Evolutionary conservation across 2,329 filamentous ascomycete species (phyloP).

Genomic region (Alternaria ventricosa): DNA sequence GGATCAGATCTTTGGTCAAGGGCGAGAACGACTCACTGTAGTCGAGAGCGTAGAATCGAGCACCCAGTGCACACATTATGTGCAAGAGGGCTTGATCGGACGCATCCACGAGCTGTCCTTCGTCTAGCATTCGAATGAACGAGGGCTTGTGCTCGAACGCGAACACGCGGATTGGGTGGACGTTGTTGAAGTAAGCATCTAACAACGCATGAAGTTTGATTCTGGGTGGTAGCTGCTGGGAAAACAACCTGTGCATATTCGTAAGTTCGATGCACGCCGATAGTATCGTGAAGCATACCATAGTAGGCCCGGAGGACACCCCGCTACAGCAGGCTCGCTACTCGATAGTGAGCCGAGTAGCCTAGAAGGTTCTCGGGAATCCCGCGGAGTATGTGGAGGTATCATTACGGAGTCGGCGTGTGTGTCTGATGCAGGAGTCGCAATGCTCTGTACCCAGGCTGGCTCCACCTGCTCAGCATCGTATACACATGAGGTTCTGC

Average conservation of each 20-base stretch:
- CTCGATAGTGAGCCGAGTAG: constrained; percentile 4
- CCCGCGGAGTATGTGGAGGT: constrained; percentile 22
- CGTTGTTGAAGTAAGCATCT: constrained; percentile 42
- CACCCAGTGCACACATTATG: constrained; percentile 43
- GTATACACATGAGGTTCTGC: constrained; percentile 32
- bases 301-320: constrained; percentile 29
- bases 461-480: constrained; percentile 40
- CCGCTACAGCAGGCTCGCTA: constrained; percentile 14
- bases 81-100: constrained; percentile 40
- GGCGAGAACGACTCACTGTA: constrained; percentile 37
- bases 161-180: constrained; percentile 36
- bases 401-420: constrained; percentile 14
- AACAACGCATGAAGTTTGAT: constrained; percentile 33
- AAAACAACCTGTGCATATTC: constrained; percentile 26
- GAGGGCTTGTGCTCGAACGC: constrained; percentile 43
- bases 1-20: constrained; percentile 37
- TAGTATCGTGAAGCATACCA: constrained; percentile 20
- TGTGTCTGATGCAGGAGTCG: constrained; percentile 17
- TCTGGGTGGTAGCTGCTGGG: constrained; percentile 30
- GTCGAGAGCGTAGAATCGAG: constrained; percentile 39
- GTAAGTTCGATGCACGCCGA: not conserved
- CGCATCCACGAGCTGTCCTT: constrained; percentile 35
- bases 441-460: constrained; percentile 40
- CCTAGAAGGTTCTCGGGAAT: constrained; percentile 15
- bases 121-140: constrained; percentile 43